Conservation (phyloP, 331 rosid genomes). For the Erythrophleum ivorense region DNA sequence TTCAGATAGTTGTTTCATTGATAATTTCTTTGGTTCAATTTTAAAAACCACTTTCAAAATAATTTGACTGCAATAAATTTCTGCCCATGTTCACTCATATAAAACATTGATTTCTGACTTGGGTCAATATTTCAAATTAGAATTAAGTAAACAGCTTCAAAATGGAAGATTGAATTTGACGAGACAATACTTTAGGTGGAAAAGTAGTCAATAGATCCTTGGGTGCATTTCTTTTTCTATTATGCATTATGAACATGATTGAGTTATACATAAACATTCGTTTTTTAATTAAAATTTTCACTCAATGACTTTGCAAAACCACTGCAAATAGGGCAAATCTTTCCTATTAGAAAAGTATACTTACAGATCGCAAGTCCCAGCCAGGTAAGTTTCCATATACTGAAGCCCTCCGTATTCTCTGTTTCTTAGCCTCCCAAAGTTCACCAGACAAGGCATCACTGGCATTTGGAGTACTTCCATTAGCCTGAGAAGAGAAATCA, state of each 20-base stretch:
- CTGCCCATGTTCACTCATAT: not conserved
- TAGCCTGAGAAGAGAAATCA: constrained; percentile 56
- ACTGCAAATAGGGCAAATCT: not conserved
- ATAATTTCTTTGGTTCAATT: constrained; percentile 3
- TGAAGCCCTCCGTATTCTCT: constrained; percentile 83
- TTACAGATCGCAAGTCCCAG: constrained; percentile 96
- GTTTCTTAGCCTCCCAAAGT: constrained; percentile 91
- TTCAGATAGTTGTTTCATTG: constrained; percentile 21
- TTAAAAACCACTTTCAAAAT: constrained; percentile 9
- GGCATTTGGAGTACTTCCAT: constrained; percentile 79
- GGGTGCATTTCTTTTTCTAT: not conserved
- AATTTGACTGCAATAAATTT: not conserved
- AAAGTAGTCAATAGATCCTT: constrained; percentile 20
- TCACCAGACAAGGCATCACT: constrained; percentile 98
- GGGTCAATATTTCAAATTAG: constrained; percentile 16
- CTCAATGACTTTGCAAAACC: constrained; percentile 22
- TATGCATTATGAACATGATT: not conserved
- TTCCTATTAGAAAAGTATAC: constrained; percentile 45
- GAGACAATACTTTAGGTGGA: not conserved
- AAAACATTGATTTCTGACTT: constrained; percentile 12
- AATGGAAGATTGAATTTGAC: not conserved
- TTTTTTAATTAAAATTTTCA: constrained; percentile 4
- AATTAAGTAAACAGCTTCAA: constrained; percentile 19
- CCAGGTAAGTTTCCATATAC: constrained; percentile 71
- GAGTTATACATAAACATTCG: not conserved